phyloP scores from a whole-genome alignment of 768 basidiomycete genomes.

The Tulasnella sp. region DNA sequence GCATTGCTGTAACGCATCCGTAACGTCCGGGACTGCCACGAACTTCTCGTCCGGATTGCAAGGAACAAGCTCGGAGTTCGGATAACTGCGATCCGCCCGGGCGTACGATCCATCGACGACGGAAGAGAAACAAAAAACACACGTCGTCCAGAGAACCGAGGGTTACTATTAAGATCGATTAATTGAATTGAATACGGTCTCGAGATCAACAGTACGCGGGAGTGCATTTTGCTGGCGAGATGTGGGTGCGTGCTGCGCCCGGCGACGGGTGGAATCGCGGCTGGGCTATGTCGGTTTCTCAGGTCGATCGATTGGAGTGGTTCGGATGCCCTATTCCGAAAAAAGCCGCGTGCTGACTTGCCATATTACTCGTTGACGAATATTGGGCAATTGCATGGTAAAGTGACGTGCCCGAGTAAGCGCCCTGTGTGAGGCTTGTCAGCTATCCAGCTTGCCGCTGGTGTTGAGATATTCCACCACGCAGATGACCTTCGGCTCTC shows the following conservation, averaged over 20 bases:
- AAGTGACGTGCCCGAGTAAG: neutral
- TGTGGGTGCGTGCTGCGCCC: neutral
- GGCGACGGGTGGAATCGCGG: neutral
- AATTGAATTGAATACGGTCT: neutral
- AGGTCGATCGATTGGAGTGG: neutral
- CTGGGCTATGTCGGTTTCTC: constrained; percentile 10
- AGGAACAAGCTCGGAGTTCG: neutral
- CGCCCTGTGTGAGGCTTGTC: neutral
- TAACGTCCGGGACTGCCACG: neutral
- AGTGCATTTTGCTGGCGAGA: neutral
- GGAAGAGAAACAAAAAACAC: neutral
- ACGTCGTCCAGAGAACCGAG: constrained; percentile 1
- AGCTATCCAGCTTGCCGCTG: neutral
- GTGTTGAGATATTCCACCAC: neutral
- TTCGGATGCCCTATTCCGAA: neutral
- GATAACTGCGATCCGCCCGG: constrained; percentile 13
- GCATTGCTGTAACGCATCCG: neutral
- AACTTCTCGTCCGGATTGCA: neutral
- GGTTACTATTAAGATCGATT: neutral
- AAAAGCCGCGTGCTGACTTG: neutral
- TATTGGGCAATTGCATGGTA: neutral
- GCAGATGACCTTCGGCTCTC: neutral
- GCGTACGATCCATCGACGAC: neutral
- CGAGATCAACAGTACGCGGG: neutral
- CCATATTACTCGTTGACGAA: neutral